These are phyloP conservation scores for Botrytis cinerea DNA, from an alignment of 2,329 filamentous ascomycete genomes.

Conservation along the genomic window DNA sequence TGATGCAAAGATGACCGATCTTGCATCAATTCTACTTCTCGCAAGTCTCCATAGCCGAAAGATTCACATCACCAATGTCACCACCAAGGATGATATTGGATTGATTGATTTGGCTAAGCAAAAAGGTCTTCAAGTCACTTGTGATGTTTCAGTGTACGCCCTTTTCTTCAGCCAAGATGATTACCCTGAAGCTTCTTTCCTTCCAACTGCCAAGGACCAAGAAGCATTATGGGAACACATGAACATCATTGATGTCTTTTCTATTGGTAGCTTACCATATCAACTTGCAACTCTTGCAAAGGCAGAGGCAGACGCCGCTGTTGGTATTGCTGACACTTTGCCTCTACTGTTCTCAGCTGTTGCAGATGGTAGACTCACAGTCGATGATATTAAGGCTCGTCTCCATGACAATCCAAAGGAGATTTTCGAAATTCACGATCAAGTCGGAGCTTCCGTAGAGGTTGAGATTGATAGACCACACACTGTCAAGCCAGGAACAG, in stretches of 20 bases:
- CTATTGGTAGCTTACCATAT: conserved; percentile 75
- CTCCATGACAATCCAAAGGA: conserved; percentile 78
- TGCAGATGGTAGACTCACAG: conserved; percentile 68
- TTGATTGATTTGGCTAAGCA: conserved; percentile 76
- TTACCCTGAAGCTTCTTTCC: conserved; percentile 64
- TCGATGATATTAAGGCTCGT: conserved; percentile 71
- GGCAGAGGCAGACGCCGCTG: conserved; percentile 56
- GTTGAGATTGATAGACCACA: conserved; percentile 75
- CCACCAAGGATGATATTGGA: conserved; percentile 77
- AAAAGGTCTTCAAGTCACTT: conserved; percentile 80
- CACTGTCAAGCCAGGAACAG: conserved; percentile 52
- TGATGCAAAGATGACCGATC: conserved; percentile 76
- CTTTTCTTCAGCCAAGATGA: conserved; percentile 74
- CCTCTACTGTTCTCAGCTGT: conserved; percentile 77
- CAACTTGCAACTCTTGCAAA: conserved; percentile 64
- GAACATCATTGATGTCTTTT: conserved; percentile 75
- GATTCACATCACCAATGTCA: conserved; percentile 78
- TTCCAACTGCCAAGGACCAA: conserved; percentile 70
- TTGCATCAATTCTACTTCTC: conserved; percentile 77
- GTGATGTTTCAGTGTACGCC: conserved; percentile 78
- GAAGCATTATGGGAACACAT: conserved; percentile 73
- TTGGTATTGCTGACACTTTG: conserved; percentile 72
- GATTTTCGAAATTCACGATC: conserved; percentile 82
- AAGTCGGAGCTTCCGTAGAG: conserved; percentile 71
- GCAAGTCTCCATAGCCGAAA: conserved; percentile 77